phyloP scores from a whole-genome alignment of 495 filamentous ascomycete genomes.

The Evansstolkia leycettana region DNA sequence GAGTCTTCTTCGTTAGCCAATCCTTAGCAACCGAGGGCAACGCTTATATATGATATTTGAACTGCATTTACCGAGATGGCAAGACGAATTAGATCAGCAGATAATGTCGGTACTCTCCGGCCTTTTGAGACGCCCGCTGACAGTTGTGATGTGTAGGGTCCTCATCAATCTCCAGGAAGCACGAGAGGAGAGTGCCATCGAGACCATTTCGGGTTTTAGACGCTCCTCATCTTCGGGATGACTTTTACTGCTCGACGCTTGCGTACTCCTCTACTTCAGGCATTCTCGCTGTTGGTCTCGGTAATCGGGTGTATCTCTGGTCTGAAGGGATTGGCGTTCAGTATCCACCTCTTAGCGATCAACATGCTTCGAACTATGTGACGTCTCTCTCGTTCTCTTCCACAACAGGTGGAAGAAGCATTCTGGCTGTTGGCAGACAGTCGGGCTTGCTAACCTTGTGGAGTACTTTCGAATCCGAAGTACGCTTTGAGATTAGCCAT shows the following conservation, averaged over 20 bases:
- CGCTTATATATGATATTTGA: background rate
- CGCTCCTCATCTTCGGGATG: slow-evolving; percentile 77
- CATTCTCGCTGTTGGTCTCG: slow-evolving; percentile 75
- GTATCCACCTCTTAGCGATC: slow-evolving; percentile 29
- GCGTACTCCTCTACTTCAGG: slow-evolving; percentile 66
- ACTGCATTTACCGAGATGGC: background rate
- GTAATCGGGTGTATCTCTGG: slow-evolving; percentile 80
- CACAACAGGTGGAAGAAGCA: slow-evolving; percentile 56
- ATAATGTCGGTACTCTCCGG: too few relatives aligned
- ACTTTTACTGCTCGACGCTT: slow-evolving; percentile 89
- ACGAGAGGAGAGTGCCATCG: slow-evolving; percentile 37
- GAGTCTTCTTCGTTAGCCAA: too few relatives aligned
- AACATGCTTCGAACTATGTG: slow-evolving; percentile 43
- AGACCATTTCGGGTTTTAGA: slow-evolving; percentile 82
- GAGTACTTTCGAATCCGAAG: slow-evolving; percentile 43
- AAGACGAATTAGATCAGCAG: too few relatives aligned
- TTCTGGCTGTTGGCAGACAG: slow-evolving; percentile 75
- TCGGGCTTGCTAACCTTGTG: slow-evolving; percentile 52
- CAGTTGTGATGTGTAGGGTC: too few relatives aligned
- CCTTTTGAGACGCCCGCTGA: too few relatives aligned
- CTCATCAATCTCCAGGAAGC: background rate
- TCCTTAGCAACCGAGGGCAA: too few relatives aligned
- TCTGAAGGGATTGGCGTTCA: slow-evolving; percentile 53
- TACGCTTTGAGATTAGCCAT: slow-evolving; percentile 65
- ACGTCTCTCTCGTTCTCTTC: slow-evolving; percentile 88